phyloP scores from a whole-genome alignment of 2,329 filamentous ascomycete genomes.

The Penicillium paneum region DNA sequence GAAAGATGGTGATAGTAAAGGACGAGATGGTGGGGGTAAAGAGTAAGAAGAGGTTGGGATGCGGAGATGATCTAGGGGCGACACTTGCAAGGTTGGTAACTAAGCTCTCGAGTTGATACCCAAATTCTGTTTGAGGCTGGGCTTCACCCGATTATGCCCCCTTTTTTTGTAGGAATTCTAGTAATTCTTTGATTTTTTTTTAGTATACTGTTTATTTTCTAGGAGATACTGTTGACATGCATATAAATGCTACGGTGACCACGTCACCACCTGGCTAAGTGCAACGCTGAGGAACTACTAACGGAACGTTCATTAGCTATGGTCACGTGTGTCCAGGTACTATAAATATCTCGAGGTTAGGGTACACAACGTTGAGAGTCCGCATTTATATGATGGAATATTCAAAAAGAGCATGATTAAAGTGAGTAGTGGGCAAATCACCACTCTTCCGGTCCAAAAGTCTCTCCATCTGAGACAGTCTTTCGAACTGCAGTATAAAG shows the following conservation, averaged over 20 bases:
- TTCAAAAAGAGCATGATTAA: background rate
- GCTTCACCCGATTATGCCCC: background rate
- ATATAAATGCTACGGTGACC: background rate
- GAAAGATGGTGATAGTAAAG: background rate
- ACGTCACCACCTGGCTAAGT: background rate
- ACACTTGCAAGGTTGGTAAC: background rate
- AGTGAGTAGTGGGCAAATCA: background rate
- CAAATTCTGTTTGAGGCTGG: slow-evolving; percentile 12
- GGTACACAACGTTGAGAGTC: background rate
- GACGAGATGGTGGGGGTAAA: slow-evolving; percentile 3
- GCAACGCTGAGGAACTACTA: background rate
- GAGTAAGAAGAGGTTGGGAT: slow-evolving; percentile 13
- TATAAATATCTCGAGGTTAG: background rate
- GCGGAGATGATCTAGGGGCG: slow-evolving; percentile 5
- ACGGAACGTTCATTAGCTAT: background rate
- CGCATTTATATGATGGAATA: too few relatives aligned
- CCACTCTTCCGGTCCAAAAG: slow-evolving; percentile 15
- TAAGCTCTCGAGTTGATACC: slow-evolving; percentile 12
- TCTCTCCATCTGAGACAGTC: slow-evolving; percentile 14
- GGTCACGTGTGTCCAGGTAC: background rate
- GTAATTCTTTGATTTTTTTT: background rate
- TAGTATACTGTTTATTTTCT: background rate
- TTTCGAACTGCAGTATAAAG: slow-evolving; percentile 16
- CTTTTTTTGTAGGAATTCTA: background rate
- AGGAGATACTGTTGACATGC: background rate